Evolutionary conservation across 2,329 filamentous ascomycete genomes (phyloP).

Genomic region (Zymoseptoria tritici): DNA sequence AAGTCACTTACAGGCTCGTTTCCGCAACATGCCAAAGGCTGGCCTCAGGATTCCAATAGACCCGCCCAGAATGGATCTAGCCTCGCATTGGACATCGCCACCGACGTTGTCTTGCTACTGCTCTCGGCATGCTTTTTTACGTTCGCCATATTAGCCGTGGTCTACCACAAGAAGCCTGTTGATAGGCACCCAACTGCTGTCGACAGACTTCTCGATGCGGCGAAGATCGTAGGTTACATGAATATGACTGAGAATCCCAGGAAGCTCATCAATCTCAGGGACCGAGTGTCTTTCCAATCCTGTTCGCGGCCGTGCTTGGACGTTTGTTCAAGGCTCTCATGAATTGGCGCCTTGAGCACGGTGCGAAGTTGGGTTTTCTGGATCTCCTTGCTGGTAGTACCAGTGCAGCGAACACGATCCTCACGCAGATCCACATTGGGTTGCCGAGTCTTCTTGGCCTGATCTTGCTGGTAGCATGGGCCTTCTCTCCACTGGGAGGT

Average conservation of each 20-base stretch:
- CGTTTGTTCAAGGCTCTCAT: constrained; percentile 1
- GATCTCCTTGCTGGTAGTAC: constrained; percentile 6
- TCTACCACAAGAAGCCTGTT: not conserved
- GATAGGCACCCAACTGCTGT: not conserved
- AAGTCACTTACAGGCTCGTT: not conserved
- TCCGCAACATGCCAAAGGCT: not conserved
- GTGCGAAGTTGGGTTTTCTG: constrained; percentile 1
- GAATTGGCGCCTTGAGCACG: constrained; percentile 1
- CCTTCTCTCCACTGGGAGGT: constrained; percentile 2
- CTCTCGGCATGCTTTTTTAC: not conserved
- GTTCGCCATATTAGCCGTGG: not conserved
- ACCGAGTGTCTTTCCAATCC: constrained; percentile 4
- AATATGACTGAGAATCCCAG: not conserved
- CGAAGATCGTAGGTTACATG: not conserved
- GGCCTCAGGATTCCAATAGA: not conserved
- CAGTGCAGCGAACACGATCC: constrained; percentile 1
- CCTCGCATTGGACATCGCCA: not conserved
- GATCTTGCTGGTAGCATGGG: not conserved
- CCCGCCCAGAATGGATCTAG: not conserved
- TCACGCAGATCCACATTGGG: not conserved
- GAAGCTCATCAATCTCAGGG: not conserved
- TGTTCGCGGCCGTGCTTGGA: constrained; percentile 2
- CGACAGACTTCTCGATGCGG: not conserved
- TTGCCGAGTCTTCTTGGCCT: not conserved
- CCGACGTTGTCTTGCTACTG: not conserved